phyloP scores from a whole-genome alignment of 148 eudicot species.

The Rheum nobile region DNA sequence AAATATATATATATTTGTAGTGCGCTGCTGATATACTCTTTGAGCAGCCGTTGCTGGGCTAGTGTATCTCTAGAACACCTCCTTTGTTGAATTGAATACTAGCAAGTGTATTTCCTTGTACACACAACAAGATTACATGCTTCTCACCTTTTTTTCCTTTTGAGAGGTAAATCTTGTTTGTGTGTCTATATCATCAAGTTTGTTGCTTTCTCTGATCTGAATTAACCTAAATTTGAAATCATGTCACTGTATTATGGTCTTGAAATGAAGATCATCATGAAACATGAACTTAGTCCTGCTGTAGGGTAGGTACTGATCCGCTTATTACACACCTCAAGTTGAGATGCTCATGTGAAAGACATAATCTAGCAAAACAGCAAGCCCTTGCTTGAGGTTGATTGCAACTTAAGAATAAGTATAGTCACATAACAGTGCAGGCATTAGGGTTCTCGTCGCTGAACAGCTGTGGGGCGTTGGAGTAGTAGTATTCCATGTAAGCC shows the following conservation, averaged over 20 bases:
- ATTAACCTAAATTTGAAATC: neutral
- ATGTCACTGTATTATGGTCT: neutral
- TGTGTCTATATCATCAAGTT: neutral
- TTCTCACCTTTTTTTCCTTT: neutral
- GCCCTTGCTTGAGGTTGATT: neutral
- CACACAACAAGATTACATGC: neutral
- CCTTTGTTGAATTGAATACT: neutral
- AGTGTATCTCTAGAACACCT: neutral
- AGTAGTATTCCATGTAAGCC: constrained; percentile 27
- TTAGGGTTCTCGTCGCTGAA: constrained; percentile 72
- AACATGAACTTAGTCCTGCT: neutral
- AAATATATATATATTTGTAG: neutral
- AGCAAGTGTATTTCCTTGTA: neutral
- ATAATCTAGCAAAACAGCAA: neutral
- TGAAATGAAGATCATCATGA: neutral
- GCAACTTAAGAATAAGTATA: neutral
- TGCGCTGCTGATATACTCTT: neutral
- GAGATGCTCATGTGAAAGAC: neutral
- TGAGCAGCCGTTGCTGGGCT: neutral
- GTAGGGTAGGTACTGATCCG: neutral
- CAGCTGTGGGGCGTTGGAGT: constrained; percentile 29
- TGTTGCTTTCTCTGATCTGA: neutral
- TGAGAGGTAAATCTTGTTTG: neutral
- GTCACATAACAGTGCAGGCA: constrained; percentile 54
- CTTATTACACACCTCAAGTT: neutral